Conservation (phyloP, 371 early-diverging fungal genomes). For the Circinella minor region DNA sequence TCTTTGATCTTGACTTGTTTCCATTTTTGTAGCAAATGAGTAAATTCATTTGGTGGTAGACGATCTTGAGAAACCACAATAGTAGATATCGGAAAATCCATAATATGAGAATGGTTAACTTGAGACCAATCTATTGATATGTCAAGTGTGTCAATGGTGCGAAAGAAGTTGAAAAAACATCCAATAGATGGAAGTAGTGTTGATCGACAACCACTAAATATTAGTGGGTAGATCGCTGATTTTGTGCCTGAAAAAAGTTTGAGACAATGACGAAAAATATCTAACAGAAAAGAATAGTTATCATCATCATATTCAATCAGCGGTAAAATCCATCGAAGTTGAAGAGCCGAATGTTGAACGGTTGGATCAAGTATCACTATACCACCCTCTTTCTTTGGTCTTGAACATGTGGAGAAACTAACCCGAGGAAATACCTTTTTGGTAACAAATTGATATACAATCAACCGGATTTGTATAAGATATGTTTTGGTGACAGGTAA, state of each 20-base stretch:
- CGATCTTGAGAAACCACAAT: no score
- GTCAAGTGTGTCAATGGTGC: no score
- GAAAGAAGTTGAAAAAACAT: no score
- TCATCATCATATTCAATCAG: neutral
- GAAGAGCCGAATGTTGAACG: neutral
- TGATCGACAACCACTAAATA: neutral
- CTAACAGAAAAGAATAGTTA: neutral
- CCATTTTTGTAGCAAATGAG: no score
- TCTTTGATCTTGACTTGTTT: no score
- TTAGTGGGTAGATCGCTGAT: neutral
- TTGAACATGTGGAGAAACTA: constrained; percentile 3
- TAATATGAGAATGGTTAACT: no score
- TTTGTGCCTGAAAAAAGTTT: neutral
- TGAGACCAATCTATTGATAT: no score
- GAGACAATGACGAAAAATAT: neutral
- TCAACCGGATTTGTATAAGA: neutral
- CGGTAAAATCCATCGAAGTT: constrained; percentile 4
- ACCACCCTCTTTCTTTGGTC: neutral
- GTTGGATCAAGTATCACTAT: neutral
- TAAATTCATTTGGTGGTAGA: no score
- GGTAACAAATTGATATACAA: neutral
- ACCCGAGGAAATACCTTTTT: constrained; percentile 1
- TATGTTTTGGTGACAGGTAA: neutral
- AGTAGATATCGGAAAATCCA: no score
- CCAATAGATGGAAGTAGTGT: neutral